phyloP scores from a whole-genome alignment of 768 basidiomycete species.

The Trametes cingulata region DNA sequence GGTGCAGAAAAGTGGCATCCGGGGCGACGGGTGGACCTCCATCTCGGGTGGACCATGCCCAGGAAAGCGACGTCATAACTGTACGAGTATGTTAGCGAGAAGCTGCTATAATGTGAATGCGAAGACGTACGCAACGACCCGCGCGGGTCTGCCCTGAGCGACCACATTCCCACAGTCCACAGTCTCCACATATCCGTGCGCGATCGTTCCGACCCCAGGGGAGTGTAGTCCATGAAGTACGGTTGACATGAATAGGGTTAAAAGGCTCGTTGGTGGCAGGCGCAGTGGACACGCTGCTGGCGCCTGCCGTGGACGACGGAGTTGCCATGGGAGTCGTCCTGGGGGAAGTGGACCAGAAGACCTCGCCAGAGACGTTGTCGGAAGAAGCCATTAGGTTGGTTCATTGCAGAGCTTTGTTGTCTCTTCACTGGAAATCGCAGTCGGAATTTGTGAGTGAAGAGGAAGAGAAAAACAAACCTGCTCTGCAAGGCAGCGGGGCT shows the following conservation, averaged over 20 bases:
- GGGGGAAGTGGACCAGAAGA: slow-evolving; percentile 82
- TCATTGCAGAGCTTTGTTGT: too few relatives aligned
- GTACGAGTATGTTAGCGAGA: slow-evolving; percentile 7
- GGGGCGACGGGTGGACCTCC: too few relatives aligned
- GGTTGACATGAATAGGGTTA: slow-evolving; percentile 98
- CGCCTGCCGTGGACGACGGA: slow-evolving; percentile 73
- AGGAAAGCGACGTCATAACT: slow-evolving; percentile 95
- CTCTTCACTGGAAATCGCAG: too few relatives aligned
- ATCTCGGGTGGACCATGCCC: slow-evolving; percentile 97
- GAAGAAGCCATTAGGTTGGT: too few relatives aligned
- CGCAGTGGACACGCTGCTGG: slow-evolving; percentile 69
- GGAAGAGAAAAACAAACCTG: too few relatives aligned
- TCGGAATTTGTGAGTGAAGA: too few relatives aligned
- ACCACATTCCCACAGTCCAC: too few relatives aligned
- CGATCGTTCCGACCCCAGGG: slow-evolving; percentile 94
- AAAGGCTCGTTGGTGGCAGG: slow-evolving; percentile 94
- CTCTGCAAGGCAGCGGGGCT: too few relatives aligned
- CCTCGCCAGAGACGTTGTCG: too few relatives aligned
- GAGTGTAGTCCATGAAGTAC: slow-evolving; percentile 93
- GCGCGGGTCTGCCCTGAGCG: slow-evolving; percentile 88
- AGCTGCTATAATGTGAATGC: background rate
- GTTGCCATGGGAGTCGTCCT: slow-evolving; percentile 89
- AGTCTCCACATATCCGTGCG: slow-evolving; percentile 94
- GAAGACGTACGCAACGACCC: slow-evolving; percentile 76
- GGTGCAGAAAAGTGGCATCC: slow-evolving; percentile 11